These are phyloP conservation scores for Ophiocordyceps sinensis DNA, from an alignment of 2,329 filamentous ascomycete species.

Conservation along the genomic window DNA sequence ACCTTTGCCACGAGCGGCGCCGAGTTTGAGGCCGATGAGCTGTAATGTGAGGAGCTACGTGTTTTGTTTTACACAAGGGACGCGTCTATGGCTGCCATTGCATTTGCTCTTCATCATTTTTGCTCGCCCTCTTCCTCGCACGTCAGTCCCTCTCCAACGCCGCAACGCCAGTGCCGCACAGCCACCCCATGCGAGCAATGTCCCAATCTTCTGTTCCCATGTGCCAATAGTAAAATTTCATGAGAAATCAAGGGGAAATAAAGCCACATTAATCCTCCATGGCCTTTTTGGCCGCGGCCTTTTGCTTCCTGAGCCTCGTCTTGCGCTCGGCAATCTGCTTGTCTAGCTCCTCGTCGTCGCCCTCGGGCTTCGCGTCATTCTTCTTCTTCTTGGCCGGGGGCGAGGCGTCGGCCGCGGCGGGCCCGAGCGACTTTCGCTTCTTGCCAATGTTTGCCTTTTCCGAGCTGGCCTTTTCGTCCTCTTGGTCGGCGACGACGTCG, in stretches of 20 bases:
- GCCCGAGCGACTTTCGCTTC: slow-evolving; percentile 41
- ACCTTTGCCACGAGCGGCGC: slow-evolving; percentile 16
- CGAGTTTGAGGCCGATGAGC: slow-evolving; percentile 18
- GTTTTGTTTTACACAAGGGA: background rate
- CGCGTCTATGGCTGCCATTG: background rate
- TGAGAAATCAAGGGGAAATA: background rate
- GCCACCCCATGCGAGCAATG: slow-evolving; percentile 2
- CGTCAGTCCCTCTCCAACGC: slow-evolving; percentile 11
- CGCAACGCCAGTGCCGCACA: slow-evolving; percentile 16
- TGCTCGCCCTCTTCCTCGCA: background rate
- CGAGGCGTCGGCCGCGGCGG: slow-evolving; percentile 30
- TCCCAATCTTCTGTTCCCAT: background rate
- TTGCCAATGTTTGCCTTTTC: slow-evolving; percentile 48
- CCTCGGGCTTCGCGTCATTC: slow-evolving; percentile 22
- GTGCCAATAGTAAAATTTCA: background rate
- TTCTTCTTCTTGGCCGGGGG: slow-evolving; percentile 25
- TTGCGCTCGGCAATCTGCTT: slow-evolving; percentile 47
- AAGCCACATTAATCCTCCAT: slow-evolving; percentile 23
- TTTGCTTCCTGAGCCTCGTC: slow-evolving; percentile 42
- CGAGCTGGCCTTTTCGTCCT: slow-evolving; percentile 32
- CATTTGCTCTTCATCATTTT: background rate
- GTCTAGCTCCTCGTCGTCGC: slow-evolving; percentile 38
- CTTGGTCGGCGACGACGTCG: slow-evolving; percentile 52
- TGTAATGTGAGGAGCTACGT: slow-evolving; percentile 12
- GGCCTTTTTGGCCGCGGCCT: slow-evolving; percentile 39